phyloP scores from a whole-genome alignment of 768 basidiomycete species.

The Phlegmacium glaucopus region DNA sequence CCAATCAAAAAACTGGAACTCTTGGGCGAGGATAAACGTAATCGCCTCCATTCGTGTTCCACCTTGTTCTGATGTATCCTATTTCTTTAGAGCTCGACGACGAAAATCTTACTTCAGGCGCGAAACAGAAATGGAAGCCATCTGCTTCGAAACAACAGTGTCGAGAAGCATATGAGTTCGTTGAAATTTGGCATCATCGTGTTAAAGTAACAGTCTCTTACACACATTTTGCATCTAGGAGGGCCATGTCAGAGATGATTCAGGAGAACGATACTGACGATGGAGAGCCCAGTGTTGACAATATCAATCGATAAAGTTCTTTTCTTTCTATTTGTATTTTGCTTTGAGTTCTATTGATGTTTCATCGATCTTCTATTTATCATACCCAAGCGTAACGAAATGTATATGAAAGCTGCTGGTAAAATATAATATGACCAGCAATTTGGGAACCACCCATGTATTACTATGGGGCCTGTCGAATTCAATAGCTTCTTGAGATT shows the following conservation, averaged over 20 bases:
- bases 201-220: too few species aligned
- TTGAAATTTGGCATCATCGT: constrained; percentile 11
- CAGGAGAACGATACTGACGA: constrained; percentile 13
- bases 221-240: constrained; percentile 4
- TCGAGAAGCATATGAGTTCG: constrained; percentile 60
- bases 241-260: constrained; percentile 19
- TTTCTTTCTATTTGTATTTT: not conserved
- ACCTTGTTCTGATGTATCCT: not conserved
- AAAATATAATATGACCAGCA: too few species aligned
- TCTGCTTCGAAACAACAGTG: constrained; percentile 48
- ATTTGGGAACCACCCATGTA: too few species aligned
- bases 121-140: constrained; percentile 60
- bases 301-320: not conserved
- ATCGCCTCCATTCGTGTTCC: constrained; percentile 15
- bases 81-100: constrained; percentile 49
- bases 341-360: too few species aligned
- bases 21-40: constrained; percentile 71
- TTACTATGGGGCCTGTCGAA: too few species aligned
- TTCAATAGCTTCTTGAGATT: too few species aligned
- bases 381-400: too few species aligned
- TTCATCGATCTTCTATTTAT: too few species aligned
- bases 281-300: not conserved
- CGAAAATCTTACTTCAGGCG: constrained; percentile 51
- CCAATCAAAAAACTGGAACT: constrained; percentile 50
- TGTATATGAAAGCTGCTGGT: too few species aligned